Evolutionary conservation across 495 filamentous ascomycete species (phyloP), one percentile per base, ranked within the genome.

Genomic region (Trichoderma reesei): DNA sequence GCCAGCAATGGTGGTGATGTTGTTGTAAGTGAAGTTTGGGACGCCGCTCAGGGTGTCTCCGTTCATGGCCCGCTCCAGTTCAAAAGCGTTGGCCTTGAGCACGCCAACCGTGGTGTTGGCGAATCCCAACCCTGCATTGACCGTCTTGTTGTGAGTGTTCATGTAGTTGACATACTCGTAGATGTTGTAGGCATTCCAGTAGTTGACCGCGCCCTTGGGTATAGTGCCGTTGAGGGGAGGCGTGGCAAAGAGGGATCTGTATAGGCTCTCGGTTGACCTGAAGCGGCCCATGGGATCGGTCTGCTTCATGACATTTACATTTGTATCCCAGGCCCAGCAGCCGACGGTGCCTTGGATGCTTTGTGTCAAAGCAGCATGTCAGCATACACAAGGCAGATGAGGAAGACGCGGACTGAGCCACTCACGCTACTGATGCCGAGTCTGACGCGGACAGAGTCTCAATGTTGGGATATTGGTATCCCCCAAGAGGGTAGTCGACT

Each of bases 381-480:
- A 65, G n/a, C 26, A 59, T 36, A 14, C 39, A 5, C 26, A 26
- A 26, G 26, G 26, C 26, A 61, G 48, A 7, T 61, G 8, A 10
- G 41, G 36, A 11, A 20, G 7, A 39, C 18, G 6, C 3, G n/a
- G 13, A 36, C 33, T 20, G 14, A 34, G 26, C 9, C 33, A 70
- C 74, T 46, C 68, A 78, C 76, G 69, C 76, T 42, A 75, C 68
- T 2, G 74, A 75, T 39, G 70, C 70, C 3, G 67, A 66, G 48
- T 80, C 76, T 10, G 69, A 64, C 0, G 65, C 20, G 0, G 72
- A 70, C 5, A 70, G 13, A 5, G 71, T 72, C 54, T 63, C 61
- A 48, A 78, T 70, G 46, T 70, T 70, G 13, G 78, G 76, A 63
- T 80, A 79, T 41, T 80, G 76, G 59, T 79, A 78, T 0, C 75